Conservation (phyloP, 2,329 filamentous ascomycete species). For the Magnaporthales sp. region DNA sequence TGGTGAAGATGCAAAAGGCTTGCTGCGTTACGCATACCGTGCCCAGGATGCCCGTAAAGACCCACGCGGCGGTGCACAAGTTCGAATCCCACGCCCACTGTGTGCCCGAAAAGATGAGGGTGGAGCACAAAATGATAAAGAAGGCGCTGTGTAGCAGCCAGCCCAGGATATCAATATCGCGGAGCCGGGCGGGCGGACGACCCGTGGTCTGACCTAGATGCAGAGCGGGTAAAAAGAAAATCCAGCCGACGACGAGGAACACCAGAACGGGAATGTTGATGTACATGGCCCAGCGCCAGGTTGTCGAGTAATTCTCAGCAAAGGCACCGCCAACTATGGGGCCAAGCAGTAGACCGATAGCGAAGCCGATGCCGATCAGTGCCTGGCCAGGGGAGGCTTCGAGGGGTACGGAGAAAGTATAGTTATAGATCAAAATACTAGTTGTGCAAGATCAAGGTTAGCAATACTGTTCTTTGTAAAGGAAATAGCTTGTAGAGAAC, state of each 20-base stretch:
- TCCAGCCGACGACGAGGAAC: slow-evolving; percentile 29
- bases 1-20: slow-evolving; percentile 33
- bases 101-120: slow-evolving; percentile 40
- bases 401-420: neutral
- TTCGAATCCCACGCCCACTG: slow-evolving; percentile 37
- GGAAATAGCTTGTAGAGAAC: neutral
- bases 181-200: slow-evolving; percentile 6
- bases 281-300: slow-evolving; percentile 31
- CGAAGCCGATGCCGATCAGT: neutral
- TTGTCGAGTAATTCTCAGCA: neutral
- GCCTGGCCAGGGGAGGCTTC: neutral
- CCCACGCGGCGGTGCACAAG: slow-evolving; percentile 35
- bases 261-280: slow-evolving; percentile 38
- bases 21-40: slow-evolving; percentile 39
- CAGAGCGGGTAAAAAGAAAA: slow-evolving; percentile 32
- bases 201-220: neutral
- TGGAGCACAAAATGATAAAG: slow-evolving; percentile 33
- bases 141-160: slow-evolving; percentile 17
- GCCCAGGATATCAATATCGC: slow-evolving; percentile 21
- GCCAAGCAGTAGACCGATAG: neutral
- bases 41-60: slow-evolving; percentile 33
- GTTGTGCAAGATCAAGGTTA: neutral
- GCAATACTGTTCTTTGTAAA: neutral
- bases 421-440: neutral
- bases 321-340: neutral